phyloP scores from a whole-genome alignment of 1,284 basidiomycete genomes.

The Puccinia hordei region DNA sequence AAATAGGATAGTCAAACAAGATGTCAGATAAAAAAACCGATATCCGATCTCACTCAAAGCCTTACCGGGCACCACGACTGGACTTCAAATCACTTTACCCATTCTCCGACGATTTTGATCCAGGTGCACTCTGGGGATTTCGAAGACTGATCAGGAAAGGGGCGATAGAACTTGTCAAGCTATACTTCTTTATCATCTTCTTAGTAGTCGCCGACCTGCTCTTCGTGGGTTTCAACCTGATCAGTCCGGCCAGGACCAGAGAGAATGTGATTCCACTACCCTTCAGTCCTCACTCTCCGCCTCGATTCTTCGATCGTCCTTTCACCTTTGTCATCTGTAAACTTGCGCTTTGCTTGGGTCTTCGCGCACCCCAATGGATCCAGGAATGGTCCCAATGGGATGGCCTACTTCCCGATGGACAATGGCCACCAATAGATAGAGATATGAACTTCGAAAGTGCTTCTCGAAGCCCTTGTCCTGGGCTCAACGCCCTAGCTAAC shows the following conservation, averaged over 20 bases:
- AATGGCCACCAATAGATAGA: conserved; percentile 33
- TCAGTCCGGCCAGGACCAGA: conserved; percentile 10
- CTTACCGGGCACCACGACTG: background rate
- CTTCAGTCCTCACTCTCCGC: conserved; percentile 51
- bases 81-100: background rate
- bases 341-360: conserved; percentile 5
- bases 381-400: conserved; percentile 50
- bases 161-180: background rate
- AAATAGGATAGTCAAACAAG: background rate
- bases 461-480: conserved; percentile 51
- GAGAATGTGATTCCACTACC: conserved; percentile 45
- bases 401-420: conserved; percentile 47
- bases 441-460: background rate
- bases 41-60: background rate
- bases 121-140: conserved; percentile 6
- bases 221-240: conserved; percentile 1
- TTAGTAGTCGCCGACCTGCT: background rate
- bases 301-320: conserved; percentile 46
- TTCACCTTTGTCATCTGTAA: conserved; percentile 43
- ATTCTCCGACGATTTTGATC: conserved; percentile 19
- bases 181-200: conserved; percentile 4
- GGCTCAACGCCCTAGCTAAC: conserved; percentile 49
- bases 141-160: conserved; percentile 2
- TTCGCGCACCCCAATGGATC: conserved; percentile 29
- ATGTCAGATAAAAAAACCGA: background rate